Base-by-base conservation (phyloP, 2,329 filamentous ascomycete species). In the Emmonsia crescens region DNA sequence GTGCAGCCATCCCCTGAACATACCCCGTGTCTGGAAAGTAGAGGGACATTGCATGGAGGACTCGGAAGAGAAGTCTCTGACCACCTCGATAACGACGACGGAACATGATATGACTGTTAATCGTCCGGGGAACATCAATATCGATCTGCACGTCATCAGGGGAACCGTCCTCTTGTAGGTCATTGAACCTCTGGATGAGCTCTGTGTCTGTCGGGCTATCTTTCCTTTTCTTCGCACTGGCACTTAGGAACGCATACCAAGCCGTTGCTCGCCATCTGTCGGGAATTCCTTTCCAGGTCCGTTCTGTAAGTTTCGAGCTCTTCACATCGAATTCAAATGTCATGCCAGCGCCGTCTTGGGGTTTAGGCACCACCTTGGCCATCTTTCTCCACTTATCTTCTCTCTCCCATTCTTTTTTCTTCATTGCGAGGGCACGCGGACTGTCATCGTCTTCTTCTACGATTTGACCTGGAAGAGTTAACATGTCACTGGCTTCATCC, bases 91-190 rank as follows among this genome's bases (percentile, higher is more conserved):
- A 99, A 58, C 94, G 84, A 65, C 86, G 83, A 54, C 94, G 86
- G 72, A 99, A 99, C 93, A 99, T 96, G 74, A 99, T 93, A 76
- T 99, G 94, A 65, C 89, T 86, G 73, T 86, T 95, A 73, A 99
- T 96, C 4, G 94, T 97, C 60, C 94, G 84, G 0, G 94, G 94
- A 21, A 99, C 94, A 73, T 99, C 94, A 51, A 97, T 85, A 73
- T 99, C 94, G 68, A 99, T 99, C 76, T 99, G 94, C 27, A 93
- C 86, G 73, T 99, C 94, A 71, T 99, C 94, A 0, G 91, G 86
- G 2, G 89, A 96, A 60, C 85, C 85, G 63, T 85, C 78, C 19
- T 85, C 79, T 70, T 95, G 87, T 33, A 95, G 82, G 51, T 84
- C 82, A 72, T 89, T 83, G 71, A 91, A 96, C 36, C 83, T 80